Evolutionary conservation across 768 basidiomycete genomes (phyloP).

Genomic region (Mycena olivaceomarginata): DNA sequence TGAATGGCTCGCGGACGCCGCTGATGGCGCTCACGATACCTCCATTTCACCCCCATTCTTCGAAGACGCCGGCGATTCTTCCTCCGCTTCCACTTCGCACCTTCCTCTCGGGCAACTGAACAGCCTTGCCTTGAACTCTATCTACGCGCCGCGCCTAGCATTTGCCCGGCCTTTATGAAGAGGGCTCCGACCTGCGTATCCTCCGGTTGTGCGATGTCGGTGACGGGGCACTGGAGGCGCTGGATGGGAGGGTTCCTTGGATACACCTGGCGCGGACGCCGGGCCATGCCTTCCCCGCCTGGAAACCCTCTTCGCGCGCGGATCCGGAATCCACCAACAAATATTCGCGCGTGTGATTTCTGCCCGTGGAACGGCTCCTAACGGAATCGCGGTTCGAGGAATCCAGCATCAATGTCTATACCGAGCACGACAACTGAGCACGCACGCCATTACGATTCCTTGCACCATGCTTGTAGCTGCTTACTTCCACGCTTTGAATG

Average conservation of each 20-base stretch:
- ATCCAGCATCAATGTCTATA: neutral
- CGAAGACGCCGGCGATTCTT: neutral
- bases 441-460: neutral
- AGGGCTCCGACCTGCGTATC: constrained; percentile 48
- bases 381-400: neutral
- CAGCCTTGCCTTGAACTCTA: constrained; percentile 54
- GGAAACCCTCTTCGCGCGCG: constrained; percentile 22
- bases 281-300: constrained; percentile 11
- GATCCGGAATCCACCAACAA: neutral
- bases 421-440: constrained; percentile 9
- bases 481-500: constrained; percentile 20
- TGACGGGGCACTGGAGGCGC: constrained; percentile 48
- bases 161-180: constrained; percentile 53
- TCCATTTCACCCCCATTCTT: neutral
- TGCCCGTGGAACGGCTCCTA: neutral
- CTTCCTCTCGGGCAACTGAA: constrained; percentile 51
- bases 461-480: neutral
- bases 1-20: constrained; percentile 51
- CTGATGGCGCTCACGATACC: neutral
- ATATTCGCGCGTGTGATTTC: constrained; percentile 12
- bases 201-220: constrained; percentile 50
- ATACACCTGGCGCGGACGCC: neutral
- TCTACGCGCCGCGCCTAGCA: constrained; percentile 45
- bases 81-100: constrained; percentile 30
- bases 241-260: constrained; percentile 3